Evolutionary conservation across 331 rosid genomes (phyloP).

Genomic region (Malus hybrid): DNA sequence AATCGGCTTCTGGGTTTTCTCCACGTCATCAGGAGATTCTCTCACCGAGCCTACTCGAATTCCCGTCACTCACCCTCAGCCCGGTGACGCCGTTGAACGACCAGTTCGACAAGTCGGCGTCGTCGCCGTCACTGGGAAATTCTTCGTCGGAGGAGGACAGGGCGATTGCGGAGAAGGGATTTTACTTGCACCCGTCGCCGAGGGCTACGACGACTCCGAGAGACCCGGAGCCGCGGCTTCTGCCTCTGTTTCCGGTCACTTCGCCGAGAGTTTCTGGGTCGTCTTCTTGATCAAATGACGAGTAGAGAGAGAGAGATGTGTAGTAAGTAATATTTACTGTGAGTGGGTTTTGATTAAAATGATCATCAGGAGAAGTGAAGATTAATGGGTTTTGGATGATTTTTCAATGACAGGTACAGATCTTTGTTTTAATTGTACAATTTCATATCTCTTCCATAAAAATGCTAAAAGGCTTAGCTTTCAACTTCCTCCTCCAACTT

Average conservation of each 20-base stretch:
- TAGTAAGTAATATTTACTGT: conserved; percentile 1
- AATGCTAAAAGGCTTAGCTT: conserved; percentile 11
- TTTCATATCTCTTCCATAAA: conserved; percentile 31
- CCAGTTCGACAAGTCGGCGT: conserved; percentile 56
- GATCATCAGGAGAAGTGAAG: background rate
- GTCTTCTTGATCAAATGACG: conserved; percentile 30
- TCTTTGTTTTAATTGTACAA: conserved; percentile 54
- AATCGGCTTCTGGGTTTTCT: conserved; percentile 43
- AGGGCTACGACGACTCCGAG: conserved; percentile 51
- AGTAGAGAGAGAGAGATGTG: background rate
- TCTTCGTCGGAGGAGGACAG: conserved; percentile 80
- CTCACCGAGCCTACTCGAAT: conserved; percentile 78
- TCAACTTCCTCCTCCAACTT: background rate
- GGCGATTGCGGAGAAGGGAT: conserved; percentile 91
- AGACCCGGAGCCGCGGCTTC: conserved; percentile 58
- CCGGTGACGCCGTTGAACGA: conserved; percentile 82
- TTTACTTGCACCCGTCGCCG: conserved; percentile 77
- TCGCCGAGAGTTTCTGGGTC: conserved; percentile 83
- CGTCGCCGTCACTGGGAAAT: conserved; percentile 73
- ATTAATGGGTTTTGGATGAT: conserved; percentile 24
- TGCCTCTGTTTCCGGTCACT: conserved; percentile 71
- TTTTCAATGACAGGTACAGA: conserved; percentile 35
- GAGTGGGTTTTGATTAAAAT: conserved; percentile 14
- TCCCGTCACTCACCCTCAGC: conserved; percentile 80
- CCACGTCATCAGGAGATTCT: conserved; percentile 70